Evolutionary conservation across 495 filamentous ascomycete species (phyloP), one percentile per base, ranked within the genome.

Genomic region (Penicillium daleae): DNA sequence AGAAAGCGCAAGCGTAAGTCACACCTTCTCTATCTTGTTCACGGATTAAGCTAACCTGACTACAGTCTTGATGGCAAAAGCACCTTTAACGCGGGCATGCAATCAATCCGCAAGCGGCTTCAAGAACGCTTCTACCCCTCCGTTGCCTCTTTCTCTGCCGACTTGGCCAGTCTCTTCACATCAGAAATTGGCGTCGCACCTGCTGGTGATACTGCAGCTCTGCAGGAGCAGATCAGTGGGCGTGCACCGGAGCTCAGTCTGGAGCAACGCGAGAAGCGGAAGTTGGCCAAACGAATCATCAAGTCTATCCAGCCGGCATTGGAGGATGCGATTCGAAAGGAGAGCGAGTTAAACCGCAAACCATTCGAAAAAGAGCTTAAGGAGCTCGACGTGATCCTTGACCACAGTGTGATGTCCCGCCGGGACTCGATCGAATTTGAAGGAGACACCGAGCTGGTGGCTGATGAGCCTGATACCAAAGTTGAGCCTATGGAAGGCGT

Each of bases 221-320:
- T 82, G 17, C 81, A 86, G 40, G 72, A 80, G 48, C 82, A 83
- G 60, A 79, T 85, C 19, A 80, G 80, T 64, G 83, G 83, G 29
- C 77, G 82, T 42, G 81, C 78, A 17, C 75, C 80, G 6, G 81
- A 83, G 56, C 82, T 91, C 21, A 87, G 80, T 59, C 73, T 87
- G 37, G 84, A 89, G 63, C 83, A 87, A 62, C 88, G 87, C 55
- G 86, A 88, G 60, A 84, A 84, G 65, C 84, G 86, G 65, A 87
- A 83, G 68, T 77, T 92, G 29, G 94, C 89, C 15, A 96, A 94
- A 71, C 83, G 91, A 46, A 93, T 97, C 54, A 82, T 97, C 61
- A 92, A 91, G 73, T 84, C 86, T 4, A 83, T 97, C 26, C 90
- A 95, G 70, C 85, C 86, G 19, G 82, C 86, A 40, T 78, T 97